Evolutionary conservation across 2,329 filamentous ascomycete species (phyloP), one percentile per base, ranked within the genome.

Genomic region (Pseudogymnoascus sp.): DNA sequence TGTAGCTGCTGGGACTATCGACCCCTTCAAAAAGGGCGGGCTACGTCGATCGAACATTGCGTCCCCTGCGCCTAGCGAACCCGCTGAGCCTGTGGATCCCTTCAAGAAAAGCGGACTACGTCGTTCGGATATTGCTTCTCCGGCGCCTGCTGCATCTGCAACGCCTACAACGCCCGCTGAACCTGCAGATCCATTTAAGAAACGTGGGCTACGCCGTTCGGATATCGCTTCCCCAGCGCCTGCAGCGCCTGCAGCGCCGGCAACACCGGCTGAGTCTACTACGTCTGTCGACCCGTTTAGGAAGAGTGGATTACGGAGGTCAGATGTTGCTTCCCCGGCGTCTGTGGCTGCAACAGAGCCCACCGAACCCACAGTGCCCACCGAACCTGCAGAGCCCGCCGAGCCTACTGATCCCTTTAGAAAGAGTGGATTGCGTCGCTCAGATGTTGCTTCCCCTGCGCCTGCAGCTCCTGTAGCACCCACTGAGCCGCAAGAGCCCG

Each of bases 301-400:
- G 34, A 70, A 70, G 62, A 67, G 62, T 20, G 69, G 68, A 1
- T 61, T 70, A 20, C 66, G 67, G 25, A 64, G 69, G 12, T 70
- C 69, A 22, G 68, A 66, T 12, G 47, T 65, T 37, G 38, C 54
- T 12, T 62, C 61, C 6, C 60, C 62, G 34, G 16, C 34, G 6
- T 20, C 16, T 30, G 12, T 47, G 20, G 47, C 22, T 11, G 3
- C 37, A 9, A 7, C 16, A 18, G n/a, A n/a, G 3, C 7, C 37
- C 18, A 6, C n/a, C 7, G 28, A 30, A 30, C 7, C 28, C 14
- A 6, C 12, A 16, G 14, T 6, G 3, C 35, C 35, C 5, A 16
- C 35, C 47, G 39, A 64, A 34, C 64, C 63, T 6, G 60, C 64
- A 8, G 57, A 62, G 34, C 25, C 61, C 9, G 61, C 59, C 14